phyloP scores from a whole-genome alignment of 148 eudicot species.

The Rhododendron vialii region DNA sequence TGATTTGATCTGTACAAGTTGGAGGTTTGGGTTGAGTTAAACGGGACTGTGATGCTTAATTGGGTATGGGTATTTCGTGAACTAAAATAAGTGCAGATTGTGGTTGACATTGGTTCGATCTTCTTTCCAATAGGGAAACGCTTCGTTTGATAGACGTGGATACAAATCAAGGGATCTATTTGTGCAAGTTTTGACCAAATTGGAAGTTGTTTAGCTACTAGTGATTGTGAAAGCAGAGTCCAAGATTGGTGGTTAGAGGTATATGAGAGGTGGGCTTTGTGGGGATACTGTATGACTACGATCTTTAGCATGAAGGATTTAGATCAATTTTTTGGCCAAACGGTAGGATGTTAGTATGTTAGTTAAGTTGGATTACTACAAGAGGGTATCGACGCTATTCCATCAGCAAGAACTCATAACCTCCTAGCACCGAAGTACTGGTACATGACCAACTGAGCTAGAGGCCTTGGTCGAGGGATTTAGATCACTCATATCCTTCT shows the following conservation, averaged over 20 bases:
- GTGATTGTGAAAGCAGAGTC: background rate
- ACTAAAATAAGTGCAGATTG: background rate
- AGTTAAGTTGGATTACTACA: too few relatives aligned
- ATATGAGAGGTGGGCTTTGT: background rate
- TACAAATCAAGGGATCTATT: background rate
- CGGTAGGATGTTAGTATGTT: too few relatives aligned
- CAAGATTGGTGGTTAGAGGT: background rate
- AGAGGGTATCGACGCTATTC: too few relatives aligned
- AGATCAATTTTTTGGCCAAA: background rate
- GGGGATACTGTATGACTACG: background rate
- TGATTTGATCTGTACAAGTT: background rate
- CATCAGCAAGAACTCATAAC: too few relatives aligned
- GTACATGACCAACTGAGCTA: too few relatives aligned
- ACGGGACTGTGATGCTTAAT: background rate
- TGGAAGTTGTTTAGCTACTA: background rate
- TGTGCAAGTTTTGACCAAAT: background rate
- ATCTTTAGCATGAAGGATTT: background rate
- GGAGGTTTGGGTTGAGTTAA: background rate
- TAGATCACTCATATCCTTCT: background rate
- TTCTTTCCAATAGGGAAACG: background rate
- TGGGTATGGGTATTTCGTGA: background rate
- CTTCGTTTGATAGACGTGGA: background rate
- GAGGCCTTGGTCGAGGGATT: background rate
- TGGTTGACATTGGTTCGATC: background rate
- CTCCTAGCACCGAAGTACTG: too few relatives aligned